Base-by-base conservation (phyloP, 148 eudicot genomes). In the Polygonum aviculare region DNA sequence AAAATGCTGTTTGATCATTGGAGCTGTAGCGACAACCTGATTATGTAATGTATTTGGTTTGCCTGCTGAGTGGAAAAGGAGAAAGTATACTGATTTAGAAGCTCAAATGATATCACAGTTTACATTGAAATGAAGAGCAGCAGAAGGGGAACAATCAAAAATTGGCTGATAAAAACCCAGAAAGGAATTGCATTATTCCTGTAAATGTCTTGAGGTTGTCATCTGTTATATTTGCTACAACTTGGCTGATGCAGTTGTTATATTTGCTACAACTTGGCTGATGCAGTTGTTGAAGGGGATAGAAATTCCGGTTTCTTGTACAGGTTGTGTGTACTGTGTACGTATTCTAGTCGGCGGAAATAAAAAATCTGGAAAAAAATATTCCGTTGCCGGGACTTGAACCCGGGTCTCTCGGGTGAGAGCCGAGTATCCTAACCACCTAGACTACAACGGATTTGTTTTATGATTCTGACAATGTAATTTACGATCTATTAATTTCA, bases 401-500 rank as follows among this genome's bases (percentile, higher is more conserved):
- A 93, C 98, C 96, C 94, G 96, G 94, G 98, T 93, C 96, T 93
- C 94, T 93, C 96, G 94, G 98, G 96, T 93, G 98, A 93, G 98
- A 93, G 96, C 98, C 94, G 96, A 93, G 92, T 93, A 91, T 93
- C 98, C 98, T 93, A 72, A 93, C 98, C 98, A 89, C 69, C 98
- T 93, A 91, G 96, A 93, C 98, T 91, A 91, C 98, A 91, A 91
- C 98, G 96, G 96, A 93, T 26, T 26, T 26, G 31, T 1, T 26
- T 26, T 26, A 26, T 26, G 1, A 26, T 26, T 26, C 31, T 26
- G 31, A 26, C 31, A 26, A 26, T 26, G 31, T 26, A 26, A 1
- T 26, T 26, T 26, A 26, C 0, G 31, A 26, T 26, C 31, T 0
- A 26, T 26, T 26, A 26, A 26, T 26, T 26, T 26, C 31, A 26